Evolutionary conservation across 1,139 yeast species (phyloP).

Genomic region (Lodderomyces elongisporus): DNA sequence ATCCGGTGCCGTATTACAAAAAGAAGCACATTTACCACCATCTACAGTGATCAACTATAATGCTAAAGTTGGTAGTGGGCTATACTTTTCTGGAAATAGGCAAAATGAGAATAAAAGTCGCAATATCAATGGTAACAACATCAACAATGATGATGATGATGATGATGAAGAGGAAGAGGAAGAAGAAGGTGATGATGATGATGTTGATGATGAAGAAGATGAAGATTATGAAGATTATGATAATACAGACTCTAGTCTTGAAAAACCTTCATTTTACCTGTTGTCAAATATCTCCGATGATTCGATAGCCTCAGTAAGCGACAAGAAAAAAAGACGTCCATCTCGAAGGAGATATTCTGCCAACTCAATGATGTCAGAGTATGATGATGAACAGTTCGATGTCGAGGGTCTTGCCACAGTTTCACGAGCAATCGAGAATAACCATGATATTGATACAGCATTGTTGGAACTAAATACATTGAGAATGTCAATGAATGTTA

Average conservation of each 20-base stretch:
- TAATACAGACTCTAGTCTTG: slow-evolving; percentile 21
- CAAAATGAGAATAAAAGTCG: background rate
- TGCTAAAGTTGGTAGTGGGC: slow-evolving; percentile 8
- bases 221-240: slow-evolving; percentile 13
- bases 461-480: slow-evolving; percentile 85
- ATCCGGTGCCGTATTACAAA: slow-evolving; percentile 49
- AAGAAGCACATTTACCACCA: slow-evolving; percentile 47
- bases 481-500: slow-evolving; percentile 95
- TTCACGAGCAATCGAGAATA: slow-evolving; percentile 83
- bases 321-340: slow-evolving; percentile 31
- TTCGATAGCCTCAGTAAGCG: slow-evolving; percentile 62
- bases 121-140: slow-evolving; percentile 6
- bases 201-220: slow-evolving; percentile 39
- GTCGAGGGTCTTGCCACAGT: slow-evolving; percentile 93
- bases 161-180: background rate
- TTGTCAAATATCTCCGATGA: slow-evolving; percentile 74
- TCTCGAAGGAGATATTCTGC: slow-evolving; percentile 33
- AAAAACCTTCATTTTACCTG: slow-evolving; percentile 44
- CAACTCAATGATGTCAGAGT: slow-evolving; percentile 29
- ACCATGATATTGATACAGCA: slow-evolving; percentile 92
- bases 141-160: background rate
- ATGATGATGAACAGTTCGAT: slow-evolving; percentile 77
- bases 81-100: slow-evolving; percentile 5
- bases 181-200: slow-evolving; percentile 17
- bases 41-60: slow-evolving; percentile 79